A percentile compares a stretch with the other conserved stretches of the same genome.
Evolutionary conservation across 2,329 filamentous ascomycete species (phyloP).

Genomic region (Aspergillus transmontanensis): DNA sequence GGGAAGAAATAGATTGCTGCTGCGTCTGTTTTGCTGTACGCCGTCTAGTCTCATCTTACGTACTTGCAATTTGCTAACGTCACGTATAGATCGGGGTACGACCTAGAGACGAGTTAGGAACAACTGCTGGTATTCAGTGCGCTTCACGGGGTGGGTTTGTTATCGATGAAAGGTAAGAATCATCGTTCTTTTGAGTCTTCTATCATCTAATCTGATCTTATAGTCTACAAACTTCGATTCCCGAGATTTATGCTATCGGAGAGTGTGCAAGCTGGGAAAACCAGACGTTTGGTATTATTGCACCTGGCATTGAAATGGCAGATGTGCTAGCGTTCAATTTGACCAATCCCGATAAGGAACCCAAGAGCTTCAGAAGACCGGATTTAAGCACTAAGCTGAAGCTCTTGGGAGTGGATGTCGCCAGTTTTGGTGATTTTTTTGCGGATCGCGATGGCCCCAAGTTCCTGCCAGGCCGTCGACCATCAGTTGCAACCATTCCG

Average conservation of each 20-base stretch:
- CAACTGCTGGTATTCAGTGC: conserved; percentile 69
- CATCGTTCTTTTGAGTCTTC: background rate
- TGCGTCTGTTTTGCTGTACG: conserved; percentile 79
- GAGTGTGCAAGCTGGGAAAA: conserved; percentile 90
- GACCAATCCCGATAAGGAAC: conserved; percentile 72
- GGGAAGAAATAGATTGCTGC: conserved; percentile 73
- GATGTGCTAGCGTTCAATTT: conserved; percentile 90
- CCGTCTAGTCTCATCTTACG: background rate
- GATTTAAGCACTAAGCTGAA: conserved; percentile 92
- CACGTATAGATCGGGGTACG: conserved; percentile 71
- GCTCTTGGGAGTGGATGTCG: conserved; percentile 85
- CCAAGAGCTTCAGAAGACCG: conserved; percentile 73
- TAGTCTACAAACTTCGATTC: conserved; percentile 66
- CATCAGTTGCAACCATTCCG: conserved; percentile 37
- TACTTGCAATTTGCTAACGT: conserved; percentile 6
- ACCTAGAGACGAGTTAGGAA: conserved; percentile 76
- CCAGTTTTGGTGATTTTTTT: conserved; percentile 92
- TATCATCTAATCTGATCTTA: background rate
- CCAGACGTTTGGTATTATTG: conserved; percentile 86
- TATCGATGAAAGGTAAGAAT: conserved; percentile 45
- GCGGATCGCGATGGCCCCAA: conserved; percentile 82
- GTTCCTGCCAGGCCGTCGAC: conserved; percentile 64
- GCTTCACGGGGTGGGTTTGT: conserved; percentile 73
- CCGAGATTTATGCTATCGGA: conserved; percentile 81
- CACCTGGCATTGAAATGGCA: conserved; percentile 88